These are phyloP conservation scores for Choiromyces venosus DNA, from an alignment of 495 filamentous ascomycete genomes.

Conservation along the genomic window DNA sequence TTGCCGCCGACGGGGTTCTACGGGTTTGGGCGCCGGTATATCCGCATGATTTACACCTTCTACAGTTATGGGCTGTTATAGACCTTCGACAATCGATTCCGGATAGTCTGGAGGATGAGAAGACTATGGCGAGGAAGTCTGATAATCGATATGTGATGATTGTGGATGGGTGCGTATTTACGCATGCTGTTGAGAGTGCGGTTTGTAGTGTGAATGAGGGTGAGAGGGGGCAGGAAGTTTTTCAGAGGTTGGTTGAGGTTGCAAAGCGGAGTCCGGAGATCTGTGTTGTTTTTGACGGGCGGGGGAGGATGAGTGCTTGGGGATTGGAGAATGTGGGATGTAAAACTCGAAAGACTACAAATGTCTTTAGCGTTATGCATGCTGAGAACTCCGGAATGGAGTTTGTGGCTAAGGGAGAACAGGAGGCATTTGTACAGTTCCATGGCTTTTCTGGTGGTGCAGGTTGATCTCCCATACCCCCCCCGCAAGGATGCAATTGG, in stretches of 20 bases:
- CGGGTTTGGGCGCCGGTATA: constrained; percentile 80
- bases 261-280: constrained; percentile 82
- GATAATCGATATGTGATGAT: constrained; percentile 68
- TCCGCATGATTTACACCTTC: constrained; percentile 60
- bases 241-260: constrained; percentile 81
- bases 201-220: constrained; percentile 54
- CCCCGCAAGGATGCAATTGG: neutral
- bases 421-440: constrained; percentile 63
- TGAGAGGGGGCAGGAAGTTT: constrained; percentile 60
- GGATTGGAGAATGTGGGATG: constrained; percentile 83
- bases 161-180: constrained; percentile 77
- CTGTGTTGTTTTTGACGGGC: constrained; percentile 75
- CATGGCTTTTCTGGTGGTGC: constrained; percentile 61
- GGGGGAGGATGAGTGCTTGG: constrained; percentile 89
- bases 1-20: constrained; percentile 76
- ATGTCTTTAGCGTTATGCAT: constrained; percentile 84
- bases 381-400: constrained; percentile 50
- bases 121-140: neutral
- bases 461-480: constrained; percentile 31
- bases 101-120: neutral
- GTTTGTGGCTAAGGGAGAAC: constrained; percentile 5
- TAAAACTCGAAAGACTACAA: constrained; percentile 60
- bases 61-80: constrained; percentile 77
- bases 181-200: constrained; percentile 66
- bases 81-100: constrained; percentile 70